phyloP scores from a whole-genome alignment of 2,329 filamentous ascomycete species.

The Microsporum audouinii region DNA sequence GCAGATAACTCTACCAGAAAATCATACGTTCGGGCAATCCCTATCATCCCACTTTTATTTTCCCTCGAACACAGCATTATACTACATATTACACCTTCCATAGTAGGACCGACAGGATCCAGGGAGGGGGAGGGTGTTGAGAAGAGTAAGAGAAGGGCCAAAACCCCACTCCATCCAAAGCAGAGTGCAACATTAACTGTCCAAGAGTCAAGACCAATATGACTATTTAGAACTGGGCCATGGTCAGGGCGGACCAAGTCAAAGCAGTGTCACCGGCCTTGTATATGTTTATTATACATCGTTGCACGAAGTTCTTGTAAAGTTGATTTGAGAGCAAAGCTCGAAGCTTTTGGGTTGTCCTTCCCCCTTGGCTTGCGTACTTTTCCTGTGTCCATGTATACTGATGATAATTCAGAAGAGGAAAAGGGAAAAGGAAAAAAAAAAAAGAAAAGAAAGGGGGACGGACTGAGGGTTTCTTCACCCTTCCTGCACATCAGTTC shows the following conservation, averaged over 20 bases:
- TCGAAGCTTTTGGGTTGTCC: conserved; percentile 3
- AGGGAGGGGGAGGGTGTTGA: not conserved
- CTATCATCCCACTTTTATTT: not conserved
- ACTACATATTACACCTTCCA: not conserved
- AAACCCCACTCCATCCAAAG: not conserved
- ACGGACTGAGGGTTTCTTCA: not conserved
- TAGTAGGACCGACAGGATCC: not conserved
- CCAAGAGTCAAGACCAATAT: not conserved
- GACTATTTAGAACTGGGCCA: not conserved
- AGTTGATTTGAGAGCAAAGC: not conserved
- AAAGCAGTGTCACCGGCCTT: conserved; percentile 27
- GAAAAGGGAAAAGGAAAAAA: not conserved
- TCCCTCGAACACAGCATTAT: not conserved
- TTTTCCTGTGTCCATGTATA: not conserved
- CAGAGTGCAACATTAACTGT: not conserved
- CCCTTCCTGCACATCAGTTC: not conserved
- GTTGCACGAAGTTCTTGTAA: not conserved
- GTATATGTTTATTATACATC: conserved; percentile 1
- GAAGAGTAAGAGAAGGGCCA: not conserved
- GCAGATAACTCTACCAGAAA: not conserved
- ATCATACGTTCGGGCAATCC: not conserved
- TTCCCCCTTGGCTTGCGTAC: too few species aligned
- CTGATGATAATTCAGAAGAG: not conserved
- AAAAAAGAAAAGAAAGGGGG: not conserved
- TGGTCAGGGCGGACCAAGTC: not conserved